Evolutionary conservation across 2,329 filamentous ascomycete genomes (phyloP).

Genomic region (Fusarium sambucinum): DNA sequence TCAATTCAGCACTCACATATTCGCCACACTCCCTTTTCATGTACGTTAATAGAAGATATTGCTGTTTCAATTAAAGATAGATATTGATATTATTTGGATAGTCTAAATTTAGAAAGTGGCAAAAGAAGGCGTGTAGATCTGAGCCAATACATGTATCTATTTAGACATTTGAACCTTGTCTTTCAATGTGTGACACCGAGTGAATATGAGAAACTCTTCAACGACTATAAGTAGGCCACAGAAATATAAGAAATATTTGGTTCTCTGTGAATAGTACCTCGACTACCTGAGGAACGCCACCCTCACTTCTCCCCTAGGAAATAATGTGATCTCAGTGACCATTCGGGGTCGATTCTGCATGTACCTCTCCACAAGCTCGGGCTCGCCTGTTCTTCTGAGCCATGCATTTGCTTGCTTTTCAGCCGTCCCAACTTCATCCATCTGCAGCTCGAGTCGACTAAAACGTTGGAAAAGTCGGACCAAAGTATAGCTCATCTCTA

Average conservation of each 20-base stretch:
- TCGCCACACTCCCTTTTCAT: background rate
- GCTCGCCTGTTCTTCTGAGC: slow-evolving; percentile 1
- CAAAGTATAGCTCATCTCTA: slow-evolving; percentile 6
- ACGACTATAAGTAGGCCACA: background rate
- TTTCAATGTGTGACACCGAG: background rate
- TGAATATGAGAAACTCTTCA: background rate
- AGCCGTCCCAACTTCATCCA: slow-evolving; percentile 1
- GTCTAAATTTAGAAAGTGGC: background rate
- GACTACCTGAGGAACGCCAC: background rate
- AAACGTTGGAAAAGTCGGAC: slow-evolving; percentile 7
- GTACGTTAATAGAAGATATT: background rate
- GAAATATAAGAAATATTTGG: background rate
- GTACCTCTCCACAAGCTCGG: slow-evolving; percentile 4
- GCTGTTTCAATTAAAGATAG: background rate
- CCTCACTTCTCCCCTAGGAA: background rate
- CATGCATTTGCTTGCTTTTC: background rate
- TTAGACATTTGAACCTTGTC: background rate
- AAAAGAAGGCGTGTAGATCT: background rate
- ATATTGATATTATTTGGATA: background rate
- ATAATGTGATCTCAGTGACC: slow-evolving; percentile 7
- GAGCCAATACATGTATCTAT: background rate
- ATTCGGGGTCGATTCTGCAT: slow-evolving; percentile 5
- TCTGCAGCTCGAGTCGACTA: slow-evolving; percentile 1
- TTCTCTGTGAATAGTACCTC: background rate
- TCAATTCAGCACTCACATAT: background rate